phyloP scores from a whole-genome alignment of 192 early-diverging fungal species.

The Backusella westeae region DNA sequence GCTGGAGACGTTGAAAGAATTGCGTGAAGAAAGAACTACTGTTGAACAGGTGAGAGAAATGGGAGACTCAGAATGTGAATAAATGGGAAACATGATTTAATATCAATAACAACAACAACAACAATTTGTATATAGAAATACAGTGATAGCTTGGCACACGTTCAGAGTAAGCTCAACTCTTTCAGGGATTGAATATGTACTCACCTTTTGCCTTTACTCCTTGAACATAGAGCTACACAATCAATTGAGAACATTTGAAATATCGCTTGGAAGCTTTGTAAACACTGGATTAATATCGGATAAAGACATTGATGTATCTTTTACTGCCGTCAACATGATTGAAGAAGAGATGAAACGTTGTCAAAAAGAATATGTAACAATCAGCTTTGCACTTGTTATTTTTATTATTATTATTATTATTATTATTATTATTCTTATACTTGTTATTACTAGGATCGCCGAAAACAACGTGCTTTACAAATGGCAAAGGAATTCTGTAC shows the following conservation, averaged over 20 bases:
- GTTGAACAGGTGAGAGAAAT: not conserved
- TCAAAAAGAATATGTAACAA: constrained; percentile 29
- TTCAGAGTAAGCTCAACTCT: not conserved
- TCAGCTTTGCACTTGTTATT: too few species aligned
- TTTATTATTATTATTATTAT: too few species aligned
- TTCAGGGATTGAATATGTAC: too few species aligned
- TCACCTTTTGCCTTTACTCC: not conserved
- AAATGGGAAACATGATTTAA: too few species aligned
- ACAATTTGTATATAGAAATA: not conserved
- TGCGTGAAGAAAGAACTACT: not conserved
- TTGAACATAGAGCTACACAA: constrained; percentile 16
- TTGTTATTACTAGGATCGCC: not conserved
- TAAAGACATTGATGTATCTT: constrained; percentile 23
- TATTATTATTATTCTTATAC: not conserved
- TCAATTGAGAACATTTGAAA: constrained; percentile 10
- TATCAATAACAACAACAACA: not conserved
- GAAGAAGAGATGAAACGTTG: constrained; percentile 31
- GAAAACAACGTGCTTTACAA: not conserved
- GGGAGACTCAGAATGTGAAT: too few species aligned
- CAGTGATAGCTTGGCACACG: not conserved
- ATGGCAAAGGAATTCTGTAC: constrained; percentile 4
- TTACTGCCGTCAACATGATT: constrained; percentile 13
- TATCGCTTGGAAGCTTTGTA: constrained; percentile 16
- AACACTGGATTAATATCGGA: constrained; percentile 8
- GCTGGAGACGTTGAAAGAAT: not conserved